Percentiles rank a stretch among this genome's conserved stretches.
Evolutionary conservation across 805 yeast genomes (phyloP).

Genomic region (Sungouiella blattae): DNA sequence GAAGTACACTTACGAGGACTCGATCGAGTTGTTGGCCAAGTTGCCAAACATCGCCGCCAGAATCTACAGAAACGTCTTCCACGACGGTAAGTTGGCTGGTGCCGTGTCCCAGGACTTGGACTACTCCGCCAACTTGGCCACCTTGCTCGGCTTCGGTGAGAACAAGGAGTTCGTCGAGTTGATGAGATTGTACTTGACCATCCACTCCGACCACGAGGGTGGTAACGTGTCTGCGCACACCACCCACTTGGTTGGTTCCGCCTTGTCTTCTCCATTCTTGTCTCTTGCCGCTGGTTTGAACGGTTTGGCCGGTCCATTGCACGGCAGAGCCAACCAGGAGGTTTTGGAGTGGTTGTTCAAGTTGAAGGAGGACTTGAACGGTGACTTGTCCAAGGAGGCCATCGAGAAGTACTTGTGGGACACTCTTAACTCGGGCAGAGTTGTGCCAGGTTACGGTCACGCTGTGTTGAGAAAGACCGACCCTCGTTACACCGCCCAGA

Average conservation of each 20-base stretch:
- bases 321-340: conserved; percentile 84
- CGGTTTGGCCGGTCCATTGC: conserved; percentile 85
- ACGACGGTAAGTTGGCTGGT: conserved; percentile 54
- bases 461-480: conserved; percentile 82
- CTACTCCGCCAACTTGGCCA: conserved; percentile 71
- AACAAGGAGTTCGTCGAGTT: conserved; percentile 63
- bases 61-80: conserved; percentile 62
- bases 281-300: conserved; percentile 75
- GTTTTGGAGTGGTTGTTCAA: conserved; percentile 70
- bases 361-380: conserved; percentile 63
- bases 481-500: conserved; percentile 74
- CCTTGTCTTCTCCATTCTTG: conserved; percentile 71
- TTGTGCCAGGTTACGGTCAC: conserved; percentile 86
- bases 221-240: conserved; percentile 83
- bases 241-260: conserved; percentile 79
- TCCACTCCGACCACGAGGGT: conserved; percentile 82
- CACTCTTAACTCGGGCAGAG: conserved; percentile 67
- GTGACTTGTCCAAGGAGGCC: conserved; percentile 49
- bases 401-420: conserved; percentile 71
- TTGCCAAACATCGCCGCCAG: conserved; percentile 73
- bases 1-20: conserved; percentile 73
- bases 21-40: conserved; percentile 64
- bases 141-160: conserved; percentile 57
- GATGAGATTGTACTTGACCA: conserved; percentile 67
- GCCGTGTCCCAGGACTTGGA: conserved; percentile 53